Conservation (phyloP, 129 eudicot genomes). For the Kitagawia praeruptora region DNA sequence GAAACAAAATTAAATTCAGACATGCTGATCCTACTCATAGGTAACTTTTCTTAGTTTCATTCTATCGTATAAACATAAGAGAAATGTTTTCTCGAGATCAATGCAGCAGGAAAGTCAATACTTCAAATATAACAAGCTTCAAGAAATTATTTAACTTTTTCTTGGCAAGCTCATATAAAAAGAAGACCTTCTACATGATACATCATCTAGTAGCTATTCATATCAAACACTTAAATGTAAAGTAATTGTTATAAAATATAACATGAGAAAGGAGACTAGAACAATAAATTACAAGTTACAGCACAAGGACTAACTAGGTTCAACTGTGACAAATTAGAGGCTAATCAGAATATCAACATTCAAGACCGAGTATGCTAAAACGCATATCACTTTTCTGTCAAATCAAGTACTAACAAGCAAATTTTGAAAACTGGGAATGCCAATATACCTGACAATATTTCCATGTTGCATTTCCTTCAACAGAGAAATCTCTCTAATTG, state of each 20-base stretch:
- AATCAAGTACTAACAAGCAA: neutral
- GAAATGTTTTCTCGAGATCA: neutral
- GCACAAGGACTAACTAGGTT: neutral
- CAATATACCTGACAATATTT: constrained; percentile 73
- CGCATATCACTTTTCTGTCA: neutral
- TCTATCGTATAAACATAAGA: no score
- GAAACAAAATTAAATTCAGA: no score
- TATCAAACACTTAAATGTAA: neutral
- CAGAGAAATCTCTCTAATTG: constrained; percentile 90
- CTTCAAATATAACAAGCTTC: neutral
- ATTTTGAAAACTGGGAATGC: neutral
- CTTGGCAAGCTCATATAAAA: neutral
- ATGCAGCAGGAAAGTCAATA: neutral
- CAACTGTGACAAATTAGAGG: neutral
- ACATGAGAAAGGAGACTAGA: neutral
- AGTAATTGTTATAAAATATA: neutral
- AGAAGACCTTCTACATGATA: neutral
- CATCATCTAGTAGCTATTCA: neutral
- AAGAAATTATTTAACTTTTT: neutral
- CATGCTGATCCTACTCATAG: no score
- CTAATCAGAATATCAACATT: neutral
- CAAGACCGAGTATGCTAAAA: neutral
- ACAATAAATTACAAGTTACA: neutral
- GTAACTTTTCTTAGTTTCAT: no score
- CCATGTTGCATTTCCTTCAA: constrained; percentile 96